Conservation (phyloP, 2,329 filamentous ascomycete genomes). For the Tolypocladium pustulatum region DNA sequence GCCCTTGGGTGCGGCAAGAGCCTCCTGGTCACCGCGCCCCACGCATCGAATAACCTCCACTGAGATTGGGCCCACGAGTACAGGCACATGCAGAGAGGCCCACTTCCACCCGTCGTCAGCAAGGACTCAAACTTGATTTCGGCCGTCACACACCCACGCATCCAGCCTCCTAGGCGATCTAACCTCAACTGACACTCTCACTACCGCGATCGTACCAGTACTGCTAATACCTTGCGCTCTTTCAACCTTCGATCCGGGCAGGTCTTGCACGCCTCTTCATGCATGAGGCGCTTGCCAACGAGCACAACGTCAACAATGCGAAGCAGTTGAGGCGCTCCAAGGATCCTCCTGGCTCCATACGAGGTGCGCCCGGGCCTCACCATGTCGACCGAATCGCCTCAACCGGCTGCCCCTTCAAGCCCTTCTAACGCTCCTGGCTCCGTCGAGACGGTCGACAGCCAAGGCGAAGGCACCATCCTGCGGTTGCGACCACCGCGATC, state of each 20-base stretch:
- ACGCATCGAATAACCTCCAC: neutral
- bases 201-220: neutral
- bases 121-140: neutral
- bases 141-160: neutral
- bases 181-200: neutral
- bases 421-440: slow-evolving; percentile 5
- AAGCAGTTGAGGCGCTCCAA: neutral
- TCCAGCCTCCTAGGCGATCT: neutral
- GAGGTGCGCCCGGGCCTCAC: neutral
- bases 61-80: neutral
- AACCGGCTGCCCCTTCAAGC: slow-evolving; percentile 5
- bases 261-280: neutral
- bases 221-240: neutral
- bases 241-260: neutral
- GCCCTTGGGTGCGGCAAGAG: neutral
- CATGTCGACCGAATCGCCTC: slow-evolving; percentile 8
- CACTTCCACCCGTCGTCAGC: neutral
- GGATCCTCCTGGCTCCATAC: neutral
- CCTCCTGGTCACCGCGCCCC: neutral
- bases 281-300: neutral
- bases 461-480: slow-evolving; percentile 5
- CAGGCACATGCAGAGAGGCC: neutral
- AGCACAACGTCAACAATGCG: neutral
- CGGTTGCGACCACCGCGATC: slow-evolving; percentile 17
- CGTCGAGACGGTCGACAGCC: slow-evolving; percentile 5